These are phyloP conservation scores for Psidium guajava DNA, from an alignment of 345 rosid genomes.

Conservation along the genomic window DNA sequence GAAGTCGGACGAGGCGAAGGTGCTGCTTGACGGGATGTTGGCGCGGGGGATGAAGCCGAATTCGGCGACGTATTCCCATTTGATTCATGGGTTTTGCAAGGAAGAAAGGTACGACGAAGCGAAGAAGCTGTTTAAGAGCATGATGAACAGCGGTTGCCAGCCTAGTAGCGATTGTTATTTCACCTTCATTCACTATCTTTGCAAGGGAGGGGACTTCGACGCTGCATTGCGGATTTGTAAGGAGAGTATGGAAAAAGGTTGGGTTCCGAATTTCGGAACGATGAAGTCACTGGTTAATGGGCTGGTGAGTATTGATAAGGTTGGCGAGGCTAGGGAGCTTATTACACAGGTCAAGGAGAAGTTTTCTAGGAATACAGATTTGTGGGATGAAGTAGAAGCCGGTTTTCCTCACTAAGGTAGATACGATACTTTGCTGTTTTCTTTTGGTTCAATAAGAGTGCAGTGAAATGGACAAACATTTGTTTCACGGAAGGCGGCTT, in stretches of 20 bases:
- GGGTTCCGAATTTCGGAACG: slow-evolving; percentile 53
- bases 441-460: not conserved
- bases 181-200: slow-evolving; percentile 41
- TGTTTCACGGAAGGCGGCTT: not conserved
- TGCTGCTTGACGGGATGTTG: slow-evolving; percentile 46
- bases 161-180: slow-evolving; percentile 49
- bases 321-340: slow-evolving; percentile 53
- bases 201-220: slow-evolving; percentile 58
- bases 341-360: slow-evolving; percentile 39
- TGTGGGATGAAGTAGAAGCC: slow-evolving; percentile 83
- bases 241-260: slow-evolving; percentile 52
- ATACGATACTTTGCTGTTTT: not conserved
- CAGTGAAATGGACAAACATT: not conserved
- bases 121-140: slow-evolving; percentile 43
- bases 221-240: slow-evolving; percentile 41
- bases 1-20: slow-evolving; percentile 51
- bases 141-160: slow-evolving; percentile 34
- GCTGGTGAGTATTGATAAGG: slow-evolving; percentile 33
- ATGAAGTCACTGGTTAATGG: slow-evolving; percentile 69
- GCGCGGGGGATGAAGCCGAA: slow-evolving; percentile 37
- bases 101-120: slow-evolving; percentile 62
- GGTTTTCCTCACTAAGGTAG: slow-evolving; percentile 33
- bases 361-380: slow-evolving; percentile 31
- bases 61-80: slow-evolving; percentile 21
- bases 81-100: slow-evolving; percentile 72